Evolutionary conservation across 108 stramenopile species (phyloP).

Genomic region (Asterionellopsis glacialis): DNA sequence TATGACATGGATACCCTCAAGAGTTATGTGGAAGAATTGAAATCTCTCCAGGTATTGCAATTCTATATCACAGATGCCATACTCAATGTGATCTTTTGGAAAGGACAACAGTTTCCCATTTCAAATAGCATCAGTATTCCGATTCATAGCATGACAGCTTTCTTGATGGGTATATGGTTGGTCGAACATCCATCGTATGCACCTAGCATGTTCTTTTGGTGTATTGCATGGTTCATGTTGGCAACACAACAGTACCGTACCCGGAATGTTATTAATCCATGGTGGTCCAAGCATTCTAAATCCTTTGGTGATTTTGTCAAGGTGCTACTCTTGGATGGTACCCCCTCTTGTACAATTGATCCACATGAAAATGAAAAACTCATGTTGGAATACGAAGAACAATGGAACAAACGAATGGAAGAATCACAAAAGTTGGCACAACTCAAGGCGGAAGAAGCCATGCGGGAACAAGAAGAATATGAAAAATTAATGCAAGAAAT

Average conservation of each 20-base stretch:
- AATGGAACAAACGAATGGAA: constrained; percentile 48
- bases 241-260: constrained; percentile 38
- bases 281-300: constrained; percentile 34
- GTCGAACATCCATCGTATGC: constrained; percentile 58
- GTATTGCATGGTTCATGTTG: constrained; percentile 36
- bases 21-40: constrained; percentile 37
- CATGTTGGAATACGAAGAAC: constrained; percentile 10
- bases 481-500: constrained; percentile 51
- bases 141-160: constrained; percentile 53
- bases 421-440: constrained; percentile 31
- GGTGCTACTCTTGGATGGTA: constrained; percentile 33
- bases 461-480: constrained; percentile 26
- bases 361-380: constrained; percentile 40
- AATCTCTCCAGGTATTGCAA: constrained; percentile 26
- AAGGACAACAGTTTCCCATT: constrained; percentile 35
- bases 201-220: constrained; percentile 52
- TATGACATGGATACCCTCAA: constrained; percentile 29
- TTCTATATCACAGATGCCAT: constrained; percentile 57
- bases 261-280: constrained; percentile 39
- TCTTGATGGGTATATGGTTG: constrained; percentile 34
- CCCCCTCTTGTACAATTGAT: constrained; percentile 25
- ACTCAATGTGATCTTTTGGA: constrained; percentile 62
- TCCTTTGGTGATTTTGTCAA: constrained; percentile 33
- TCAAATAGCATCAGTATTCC: constrained; percentile 28
- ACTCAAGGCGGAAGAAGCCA: constrained; percentile 16